A percentile compares a stretch with the other conserved stretches of the same genome.
These are phyloP conservation scores for Aspergillus brasiliensis DNA, from an alignment of 2,329 filamentous ascomycete species.

Conservation along the genomic window DNA sequence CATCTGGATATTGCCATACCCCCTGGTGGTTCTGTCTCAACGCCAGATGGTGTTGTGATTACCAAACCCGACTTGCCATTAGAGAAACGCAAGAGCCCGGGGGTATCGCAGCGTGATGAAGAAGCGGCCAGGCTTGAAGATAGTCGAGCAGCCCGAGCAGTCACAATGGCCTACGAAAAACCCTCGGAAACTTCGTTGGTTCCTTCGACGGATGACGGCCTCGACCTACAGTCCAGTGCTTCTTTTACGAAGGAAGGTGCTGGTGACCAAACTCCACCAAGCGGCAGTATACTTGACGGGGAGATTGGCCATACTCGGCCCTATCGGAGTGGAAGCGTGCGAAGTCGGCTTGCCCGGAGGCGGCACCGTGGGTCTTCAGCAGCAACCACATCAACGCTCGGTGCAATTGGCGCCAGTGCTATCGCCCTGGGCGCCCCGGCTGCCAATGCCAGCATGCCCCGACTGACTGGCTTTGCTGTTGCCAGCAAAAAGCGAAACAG, in stretches of 20 bases:
- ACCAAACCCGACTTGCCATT: slow-evolving; percentile 35
- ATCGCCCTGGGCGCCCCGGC: slow-evolving; percentile 68
- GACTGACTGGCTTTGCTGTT: slow-evolving; percentile 91
- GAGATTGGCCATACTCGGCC: slow-evolving; percentile 54
- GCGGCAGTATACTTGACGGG: slow-evolving; percentile 65
- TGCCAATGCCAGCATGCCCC: slow-evolving; percentile 63
- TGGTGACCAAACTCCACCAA: slow-evolving; percentile 67
- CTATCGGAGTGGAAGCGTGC: slow-evolving; percentile 67
- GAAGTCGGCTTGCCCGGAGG: slow-evolving; percentile 64
- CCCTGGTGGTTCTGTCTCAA: slow-evolving; percentile 37
- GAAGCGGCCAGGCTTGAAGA: slow-evolving; percentile 61
- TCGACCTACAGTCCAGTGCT: slow-evolving; percentile 33
- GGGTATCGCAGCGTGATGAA: slow-evolving; percentile 50
- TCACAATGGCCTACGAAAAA: slow-evolving; percentile 61
- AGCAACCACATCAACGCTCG: slow-evolving; percentile 68
- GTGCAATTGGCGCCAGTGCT: slow-evolving; percentile 71
- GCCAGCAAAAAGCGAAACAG: slow-evolving; percentile 94
- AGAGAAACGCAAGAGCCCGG: slow-evolving; percentile 40
- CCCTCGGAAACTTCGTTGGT: slow-evolving; percentile 44
- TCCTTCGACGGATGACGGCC: slow-evolving; percentile 35
- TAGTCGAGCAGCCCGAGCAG: slow-evolving; percentile 60
- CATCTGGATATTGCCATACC: slow-evolving; percentile 71
- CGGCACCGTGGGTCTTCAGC: slow-evolving; percentile 85
- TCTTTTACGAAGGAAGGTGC: slow-evolving; percentile 36
- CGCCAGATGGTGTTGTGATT: slow-evolving; percentile 41